phyloP scores from a whole-genome alignment of 345 rosid genomes.

The Moricandia arvensis region DNA sequence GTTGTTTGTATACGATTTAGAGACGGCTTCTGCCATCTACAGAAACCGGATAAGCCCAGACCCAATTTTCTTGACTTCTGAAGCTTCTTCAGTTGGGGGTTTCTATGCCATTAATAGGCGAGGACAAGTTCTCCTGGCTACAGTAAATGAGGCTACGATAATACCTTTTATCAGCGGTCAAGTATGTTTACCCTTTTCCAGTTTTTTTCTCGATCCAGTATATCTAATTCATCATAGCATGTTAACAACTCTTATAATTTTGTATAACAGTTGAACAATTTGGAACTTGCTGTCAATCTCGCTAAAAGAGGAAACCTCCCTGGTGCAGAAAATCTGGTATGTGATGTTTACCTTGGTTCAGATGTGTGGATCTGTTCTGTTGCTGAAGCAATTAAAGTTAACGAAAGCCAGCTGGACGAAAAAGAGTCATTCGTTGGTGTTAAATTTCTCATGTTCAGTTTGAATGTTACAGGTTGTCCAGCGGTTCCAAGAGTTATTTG shows the following conservation, averaged over 20 bases:
- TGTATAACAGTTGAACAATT: constrained; percentile 75
- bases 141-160: constrained; percentile 88
- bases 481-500: constrained; percentile 96
- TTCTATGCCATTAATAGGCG: constrained; percentile 96
- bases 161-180: constrained; percentile 98
- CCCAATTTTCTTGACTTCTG: constrained; percentile 96
- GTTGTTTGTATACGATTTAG: constrained; percentile 94
- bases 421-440: not conserved
- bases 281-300: constrained; percentile 98
- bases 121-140: constrained; percentile 83
- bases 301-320: constrained; percentile 99
- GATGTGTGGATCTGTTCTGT: constrained; percentile 18
- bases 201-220: not conserved
- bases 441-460: constrained; percentile 18
- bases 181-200: constrained; percentile 48
- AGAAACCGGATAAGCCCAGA: constrained; percentile 99
- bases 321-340: constrained; percentile 99
- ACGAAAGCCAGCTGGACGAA: not conserved
- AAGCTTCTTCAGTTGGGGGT: constrained; percentile 88
- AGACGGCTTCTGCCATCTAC: constrained; percentile 97
- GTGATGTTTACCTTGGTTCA: constrained; percentile 25
- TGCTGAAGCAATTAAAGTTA: constrained; percentile 10
- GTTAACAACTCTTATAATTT: constrained; percentile 20
- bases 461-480: constrained; percentile 81
- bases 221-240: not conserved